Evolutionary conservation across 805 yeast genomes (phyloP), one percentile per base, ranked within the genome.

Genomic region (Yarrowia sp.): DNA sequence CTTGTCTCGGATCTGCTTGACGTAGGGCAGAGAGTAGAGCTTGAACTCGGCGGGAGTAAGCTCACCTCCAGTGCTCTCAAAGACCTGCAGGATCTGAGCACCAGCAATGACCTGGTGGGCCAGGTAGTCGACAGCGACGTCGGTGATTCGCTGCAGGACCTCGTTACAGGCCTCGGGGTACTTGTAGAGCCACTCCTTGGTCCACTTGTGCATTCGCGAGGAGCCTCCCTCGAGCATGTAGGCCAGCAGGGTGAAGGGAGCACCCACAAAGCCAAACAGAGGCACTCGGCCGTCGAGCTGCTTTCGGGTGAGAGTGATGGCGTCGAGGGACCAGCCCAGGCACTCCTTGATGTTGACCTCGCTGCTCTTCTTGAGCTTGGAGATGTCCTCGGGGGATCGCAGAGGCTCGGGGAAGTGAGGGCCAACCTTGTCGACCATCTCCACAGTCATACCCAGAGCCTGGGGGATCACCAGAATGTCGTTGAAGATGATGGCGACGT

Each of bases 211-310:
- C 80, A 93, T 80, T 71, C 88, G 88, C 6, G 97, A 86, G 16
- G 97, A 97, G 67, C 96, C 97, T 59, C 99, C 99, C 76, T 94
- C 99, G 64, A 91, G 85, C 97, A 94, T 94, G 77, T 94, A 94
- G 35, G 92, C 97, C 77, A 94, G 80, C 64, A 94, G 77, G 12
- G 99, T 94, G 97, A 97, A 94, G 62, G 99, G 99, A 8, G 96
- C 97, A 61, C 99, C 99, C 67, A 91, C 88, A 76, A 94, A 94
- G 3, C 99, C 99, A 58, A 94, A 80, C 65, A 94, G 78, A 27
- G 99, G 99, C 12, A 92, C 97, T 69, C 96, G 82, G 56, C 99
- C 99, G 41, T 85, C 76, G 64, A 94, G 81, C 70, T 88, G 90
- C 66, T 79, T 79, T 74, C 99, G 82, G n/a, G 99, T 94, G 66